Evolutionary conservation across 2,329 filamentous ascomycete species (phyloP).

Genomic region (Calonectria montana): DNA sequence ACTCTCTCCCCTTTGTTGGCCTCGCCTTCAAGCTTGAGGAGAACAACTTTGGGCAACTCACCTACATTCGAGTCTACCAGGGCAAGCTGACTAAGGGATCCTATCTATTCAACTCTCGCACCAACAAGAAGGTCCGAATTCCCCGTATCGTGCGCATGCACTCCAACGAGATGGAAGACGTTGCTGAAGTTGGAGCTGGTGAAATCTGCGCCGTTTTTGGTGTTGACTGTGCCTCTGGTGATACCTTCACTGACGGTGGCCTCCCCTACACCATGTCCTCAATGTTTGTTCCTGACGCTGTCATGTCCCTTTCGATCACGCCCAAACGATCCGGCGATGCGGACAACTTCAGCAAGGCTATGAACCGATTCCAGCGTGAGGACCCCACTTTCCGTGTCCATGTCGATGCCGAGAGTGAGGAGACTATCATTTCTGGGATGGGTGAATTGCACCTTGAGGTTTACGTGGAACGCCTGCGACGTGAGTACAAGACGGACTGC

Average conservation of each 20-base stretch:
- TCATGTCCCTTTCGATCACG: slow-evolving; percentile 97
- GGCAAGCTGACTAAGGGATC: slow-evolving; percentile 88
- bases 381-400: slow-evolving; percentile 97
- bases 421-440: slow-evolving; percentile 99
- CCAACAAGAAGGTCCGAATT: slow-evolving; percentile 95
- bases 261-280: slow-evolving; percentile 96
- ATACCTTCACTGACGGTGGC: slow-evolving; percentile 95
- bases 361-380: slow-evolving; percentile 98
- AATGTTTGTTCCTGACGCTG: slow-evolving; percentile 97
- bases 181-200: slow-evolving; percentile 89
- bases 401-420: slow-evolving; percentile 90
- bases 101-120: slow-evolving; percentile 93
- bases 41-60: slow-evolving; percentile 97
- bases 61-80: slow-evolving; percentile 98
- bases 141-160: slow-evolving; percentile 99
- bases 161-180: slow-evolving; percentile 99
- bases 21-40: slow-evolving; percentile 99
- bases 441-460: slow-evolving; percentile 97
- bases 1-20: slow-evolving; percentile 92
- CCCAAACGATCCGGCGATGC: slow-evolving; percentile 93
- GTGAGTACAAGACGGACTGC: slow-evolving; percentile 97
- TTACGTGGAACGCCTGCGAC: slow-evolving; percentile 95
- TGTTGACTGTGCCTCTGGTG: slow-evolving; percentile 96
- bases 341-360: slow-evolving; percentile 96
- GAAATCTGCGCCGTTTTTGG: slow-evolving; percentile 99